Evolutionary conservation across 805 yeast genomes (phyloP).

Genomic region (Blastobotrys terrestris): DNA sequence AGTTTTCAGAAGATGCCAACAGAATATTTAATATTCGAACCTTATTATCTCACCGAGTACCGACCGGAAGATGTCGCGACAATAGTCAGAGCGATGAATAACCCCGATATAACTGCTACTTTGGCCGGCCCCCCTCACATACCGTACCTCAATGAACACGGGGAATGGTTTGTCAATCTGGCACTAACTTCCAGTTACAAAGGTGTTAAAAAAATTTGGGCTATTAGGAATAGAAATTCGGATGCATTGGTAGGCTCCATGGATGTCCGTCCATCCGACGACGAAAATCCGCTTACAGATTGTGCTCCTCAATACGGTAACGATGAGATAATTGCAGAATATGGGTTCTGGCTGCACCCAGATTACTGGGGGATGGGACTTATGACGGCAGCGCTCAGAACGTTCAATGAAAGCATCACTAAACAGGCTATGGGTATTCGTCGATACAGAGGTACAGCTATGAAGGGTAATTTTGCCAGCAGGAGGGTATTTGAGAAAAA

Average conservation of each 20-base stretch:
- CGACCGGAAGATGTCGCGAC: constrained; percentile 6
- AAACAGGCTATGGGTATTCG: constrained; percentile 1
- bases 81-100: constrained; percentile 8
- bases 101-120: constrained; percentile 10
- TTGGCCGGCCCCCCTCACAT: constrained; percentile 12
- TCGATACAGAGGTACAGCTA: constrained; percentile 11
- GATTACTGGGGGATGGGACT: constrained; percentile 17
- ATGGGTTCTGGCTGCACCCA: constrained; percentile 20
- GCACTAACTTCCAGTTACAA: not conserved
- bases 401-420: constrained; percentile 11
- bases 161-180: constrained; percentile 6
- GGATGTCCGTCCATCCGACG: constrained; percentile 9
- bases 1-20: not conserved
- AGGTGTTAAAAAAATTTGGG: constrained; percentile 4
- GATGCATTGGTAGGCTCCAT: constrained; percentile 11
- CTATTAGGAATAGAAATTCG: constrained; percentile 11
- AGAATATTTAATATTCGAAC: constrained; percentile 6
- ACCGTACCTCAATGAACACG: constrained; percentile 15
- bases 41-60: constrained; percentile 10
- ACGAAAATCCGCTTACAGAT: not conserved
- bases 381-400: constrained; percentile 11
- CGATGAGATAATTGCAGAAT: constrained; percentile 6
- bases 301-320: not conserved
- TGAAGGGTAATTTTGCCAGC: constrained; percentile 16
- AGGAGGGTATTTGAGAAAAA: constrained; percentile 15